Base-by-base conservation (phyloP, 345 rosid genomes). In the Chamaenerion angustifolium region DNA sequence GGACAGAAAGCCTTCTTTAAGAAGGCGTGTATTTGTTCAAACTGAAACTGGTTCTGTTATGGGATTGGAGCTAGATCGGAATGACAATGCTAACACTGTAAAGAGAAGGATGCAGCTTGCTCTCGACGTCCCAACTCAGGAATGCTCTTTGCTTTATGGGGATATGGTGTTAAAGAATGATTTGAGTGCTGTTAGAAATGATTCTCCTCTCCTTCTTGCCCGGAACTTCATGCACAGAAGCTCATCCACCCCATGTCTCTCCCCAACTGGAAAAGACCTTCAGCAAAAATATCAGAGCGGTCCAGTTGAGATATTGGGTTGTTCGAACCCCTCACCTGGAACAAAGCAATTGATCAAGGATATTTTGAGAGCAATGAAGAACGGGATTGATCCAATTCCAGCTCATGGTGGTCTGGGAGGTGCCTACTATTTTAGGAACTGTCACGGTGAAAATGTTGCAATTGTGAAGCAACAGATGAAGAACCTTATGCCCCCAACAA, bases 401-500 rank as follows among this genome's bases (percentile, higher is more conserved):
- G 53, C 62, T 50, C 13, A 15, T 52, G 48, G 74, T 48, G 78
- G 74, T 16, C 66, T 73, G 41, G 78, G 78, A 12, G 78, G 78
- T 19, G 69, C 71, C 4, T 73, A 73, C 57, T 69, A 63, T 57
- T 66, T 73, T 41, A 68, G 55, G 40, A 66, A 68, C 53, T 59
- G 43, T 11, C 23, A 55, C 15, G 68, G 66, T 21, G 66, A 65
- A 27, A 73, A 60, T 48, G 48, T 66, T 1, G 74, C 78, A 35
- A 62, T 73, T 12, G 64, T 66, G 53, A 68, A 73, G 64, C 78
- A 35, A 73, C 69, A 0, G 74, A 73, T 54, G 74, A 73, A 60
- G 78, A 73, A 45, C 74, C 74, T 44, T 73, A 62, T 53, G 71
- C 69, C 41, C 78, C 74, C 45, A 68, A 73, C 58, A 68, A 73